Conservation (phyloP, 2,329 filamentous ascomycete species). For the Harringtonia lauricola region DNA sequence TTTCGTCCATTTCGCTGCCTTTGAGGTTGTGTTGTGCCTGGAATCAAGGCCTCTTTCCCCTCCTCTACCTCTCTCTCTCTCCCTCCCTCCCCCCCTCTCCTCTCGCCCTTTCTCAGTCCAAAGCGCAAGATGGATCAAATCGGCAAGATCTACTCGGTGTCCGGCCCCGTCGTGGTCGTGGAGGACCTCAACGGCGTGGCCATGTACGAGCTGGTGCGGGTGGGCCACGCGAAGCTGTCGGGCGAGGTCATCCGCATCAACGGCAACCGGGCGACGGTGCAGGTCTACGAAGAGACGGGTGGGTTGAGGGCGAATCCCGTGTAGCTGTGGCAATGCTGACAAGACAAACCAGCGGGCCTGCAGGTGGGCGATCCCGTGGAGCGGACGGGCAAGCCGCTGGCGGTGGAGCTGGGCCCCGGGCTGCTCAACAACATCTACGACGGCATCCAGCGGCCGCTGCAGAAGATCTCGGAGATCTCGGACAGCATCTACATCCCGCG, state of each 20-base stretch:
- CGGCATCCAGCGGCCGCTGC: slow-evolving; percentile 92
- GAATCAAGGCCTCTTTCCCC: no score
- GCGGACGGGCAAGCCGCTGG: slow-evolving; percentile 89
- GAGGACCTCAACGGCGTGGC: slow-evolving; percentile 98
- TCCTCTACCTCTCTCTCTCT: neutral
- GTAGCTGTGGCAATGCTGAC: no score
- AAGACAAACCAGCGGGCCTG: slow-evolving; percentile 62
- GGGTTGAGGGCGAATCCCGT: no score
- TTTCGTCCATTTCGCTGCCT: neutral
- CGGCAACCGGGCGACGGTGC: slow-evolving; percentile 88
- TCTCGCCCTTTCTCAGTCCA: no score
- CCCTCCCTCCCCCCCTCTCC: neutral
- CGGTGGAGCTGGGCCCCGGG: slow-evolving; percentile 92
- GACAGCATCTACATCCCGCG: slow-evolving; percentile 96
- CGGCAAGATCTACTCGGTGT: slow-evolving; percentile 17
- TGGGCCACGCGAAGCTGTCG: slow-evolving; percentile 83
- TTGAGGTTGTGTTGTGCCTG: no score
- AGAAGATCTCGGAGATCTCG: slow-evolving; percentile 65
- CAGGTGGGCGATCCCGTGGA: slow-evolving; percentile 88
- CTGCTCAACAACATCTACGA: slow-evolving; percentile 99
- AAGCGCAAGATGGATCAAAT: slow-evolving; percentile 11
- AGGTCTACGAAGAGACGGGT: slow-evolving; percentile 99
- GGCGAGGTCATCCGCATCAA: slow-evolving; percentile 98
- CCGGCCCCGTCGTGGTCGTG: slow-evolving; percentile 76
- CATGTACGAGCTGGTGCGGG: slow-evolving; percentile 97